Base-by-base conservation (phyloP, 2,329 filamentous ascomycete species). In the Teratosphaeria viscida region DNA sequence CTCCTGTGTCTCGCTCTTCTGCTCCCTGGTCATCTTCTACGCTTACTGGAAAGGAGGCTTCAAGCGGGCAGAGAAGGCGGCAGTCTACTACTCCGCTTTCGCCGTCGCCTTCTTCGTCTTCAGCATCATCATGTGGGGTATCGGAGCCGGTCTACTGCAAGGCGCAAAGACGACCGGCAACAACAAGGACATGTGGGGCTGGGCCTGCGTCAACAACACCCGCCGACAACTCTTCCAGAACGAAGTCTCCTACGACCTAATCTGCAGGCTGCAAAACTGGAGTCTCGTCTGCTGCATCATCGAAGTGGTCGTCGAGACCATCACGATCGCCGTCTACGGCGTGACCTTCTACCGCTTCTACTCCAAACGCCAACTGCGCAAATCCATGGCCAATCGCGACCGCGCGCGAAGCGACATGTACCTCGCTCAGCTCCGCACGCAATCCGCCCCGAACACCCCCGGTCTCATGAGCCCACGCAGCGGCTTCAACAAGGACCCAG, bases 281-380 rank as follows among this genome's bases (percentile, higher is more conserved):
- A 83, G 88, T 49, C 82, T 99, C 64, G 88, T 99, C 73, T 99
- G 94, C 82, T 92, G 92, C 77, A 88, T 99, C 72, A 97, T 99
- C 73, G 94, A 99, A 76, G 82, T 99, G 66, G 89, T 96, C 62
- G 82, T 99, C 68, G 94, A 97, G 72, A 83, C 89, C 66, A 87
- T 97, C 71, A 90, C 89, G 71, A 95, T 99, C 73, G 80, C 85
- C 58, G 89, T 99, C 70, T 99, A 99, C 81, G 90, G 84, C 70
- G 83, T 96, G 71, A 86, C 96, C 73, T 96, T 97, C 81, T 97
- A 95, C 82, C 89, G 94, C 68, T 95, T 95, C 82, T 96, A 92
- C 84, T 91, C 89, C 66, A 99, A 97, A 83, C 88, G 90, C 74
- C 88, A 89, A 73, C 89, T 99, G 63, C 86, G 88, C 76, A 97